Base-by-base conservation (phyloP, 169 alveolate genomes). In the Cryptosporidium parvum region DNA sequence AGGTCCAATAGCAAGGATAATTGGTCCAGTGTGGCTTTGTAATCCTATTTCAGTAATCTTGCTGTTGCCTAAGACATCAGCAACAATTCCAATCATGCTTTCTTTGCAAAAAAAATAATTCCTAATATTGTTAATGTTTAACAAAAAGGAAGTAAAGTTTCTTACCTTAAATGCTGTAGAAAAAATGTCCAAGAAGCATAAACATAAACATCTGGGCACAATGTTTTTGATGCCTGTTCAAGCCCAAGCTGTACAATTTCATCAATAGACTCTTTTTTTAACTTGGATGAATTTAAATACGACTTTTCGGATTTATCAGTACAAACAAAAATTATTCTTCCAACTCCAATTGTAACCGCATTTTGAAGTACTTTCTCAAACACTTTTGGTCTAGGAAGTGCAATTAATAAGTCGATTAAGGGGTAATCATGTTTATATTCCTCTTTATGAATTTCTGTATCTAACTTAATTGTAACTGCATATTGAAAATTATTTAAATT, bases 371-470 rank as follows among this genome's bases (percentile, higher is more conserved):
- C 33, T 10, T 93, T 93, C 58, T 93, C 95, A 68, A 93, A 86
- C 9, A 94, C 70, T 69, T 93, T 92, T 16, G 95, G 95, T 31
- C 95, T 85, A 16, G 95, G 95, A 12, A 93, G 91, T n/a, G 94
- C 95, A 69, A 93, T 75, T 12, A 92, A 91, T 44, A 93, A 70
- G 86, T 93, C 95, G 29, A 93, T 75, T 9, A 92, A 62, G 8
- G 95, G 95, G 31, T 62, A 80, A 4, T 80, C 75, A n/a, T 44
- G 45, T 12, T 53, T 44, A 35, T 45, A 80, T 18, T 59, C 23
- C 8, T n/a, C 80, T 62, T 33, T 80, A 62, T 80, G 89, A 62
- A 80, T 59, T 33, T 62, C 68, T 7, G 75, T 62, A 62, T 80
- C 75, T 26, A 80, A 53, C 18, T 65, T 59, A 5, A 80, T 65